Conservation (phyloP, 2,329 filamentous ascomycete species). For the Paecilomyces fulvus region DNA sequence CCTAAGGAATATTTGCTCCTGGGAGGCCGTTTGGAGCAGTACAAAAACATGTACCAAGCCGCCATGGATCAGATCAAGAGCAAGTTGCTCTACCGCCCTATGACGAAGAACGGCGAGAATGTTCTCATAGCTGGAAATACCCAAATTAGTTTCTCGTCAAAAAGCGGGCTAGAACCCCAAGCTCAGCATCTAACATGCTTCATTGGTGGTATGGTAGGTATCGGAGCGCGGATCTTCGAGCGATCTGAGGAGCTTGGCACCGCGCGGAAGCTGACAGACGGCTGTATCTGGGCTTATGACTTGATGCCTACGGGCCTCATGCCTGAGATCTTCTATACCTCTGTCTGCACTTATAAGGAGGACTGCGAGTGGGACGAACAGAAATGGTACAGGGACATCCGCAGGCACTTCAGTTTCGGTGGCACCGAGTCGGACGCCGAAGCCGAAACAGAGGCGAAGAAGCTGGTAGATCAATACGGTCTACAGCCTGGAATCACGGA, state of each 20-base stretch:
- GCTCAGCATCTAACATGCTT: conserved; percentile 54
- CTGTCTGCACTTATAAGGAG: conserved; percentile 38
- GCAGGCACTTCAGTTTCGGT: conserved; percentile 8
- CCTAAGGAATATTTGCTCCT: conserved; percentile 42
- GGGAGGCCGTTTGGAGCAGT: conserved; percentile 33
- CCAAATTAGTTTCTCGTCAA: conserved; percentile 10
- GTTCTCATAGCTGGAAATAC: conserved; percentile 33
- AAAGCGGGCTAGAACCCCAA: conserved; percentile 23
- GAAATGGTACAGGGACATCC: conserved; percentile 25
- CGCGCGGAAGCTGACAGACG: conserved; percentile 49
- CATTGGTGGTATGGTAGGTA: conserved; percentile 52
- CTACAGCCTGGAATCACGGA: conserved; percentile 7
- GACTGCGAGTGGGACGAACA: conserved; percentile 47
- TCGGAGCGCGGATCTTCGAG: conserved; percentile 51
- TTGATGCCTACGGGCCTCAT: conserved; percentile 51
- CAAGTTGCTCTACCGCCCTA: conserved; percentile 37
- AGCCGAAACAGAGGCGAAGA: background rate
- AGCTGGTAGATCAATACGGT: conserved; percentile 1
- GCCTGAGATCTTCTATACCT: conserved; percentile 50
- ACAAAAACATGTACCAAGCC: conserved; percentile 34
- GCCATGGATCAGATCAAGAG: conserved; percentile 32
- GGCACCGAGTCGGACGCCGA: background rate
- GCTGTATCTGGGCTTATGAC: conserved; percentile 55
- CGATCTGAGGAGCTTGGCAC: conserved; percentile 47
- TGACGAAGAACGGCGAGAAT: conserved; percentile 31